phyloP scores from a whole-genome alignment of 2,329 filamentous ascomycete genomes.

The Hypoxylon sp. region DNA sequence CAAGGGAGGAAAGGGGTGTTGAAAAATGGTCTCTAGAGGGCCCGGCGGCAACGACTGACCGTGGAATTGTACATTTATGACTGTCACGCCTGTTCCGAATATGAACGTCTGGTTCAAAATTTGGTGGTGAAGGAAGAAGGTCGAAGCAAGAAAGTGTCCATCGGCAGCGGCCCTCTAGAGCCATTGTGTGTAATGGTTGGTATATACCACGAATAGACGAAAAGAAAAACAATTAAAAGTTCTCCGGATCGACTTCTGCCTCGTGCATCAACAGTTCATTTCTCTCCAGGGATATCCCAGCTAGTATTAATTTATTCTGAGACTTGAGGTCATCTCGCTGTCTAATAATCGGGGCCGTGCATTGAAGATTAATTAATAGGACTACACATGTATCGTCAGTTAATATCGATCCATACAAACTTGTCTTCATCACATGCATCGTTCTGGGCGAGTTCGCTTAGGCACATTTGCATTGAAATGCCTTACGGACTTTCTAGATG shows the following conservation, averaged over 20 bases:
- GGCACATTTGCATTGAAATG: not conserved
- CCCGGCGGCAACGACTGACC: conserved; percentile 43
- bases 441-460: not conserved
- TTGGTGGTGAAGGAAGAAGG: conserved; percentile 35
- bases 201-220: conserved; percentile 53
- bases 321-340: not conserved
- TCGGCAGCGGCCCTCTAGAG: conserved; percentile 43
- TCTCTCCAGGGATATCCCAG: conserved; percentile 14
- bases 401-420: not conserved
- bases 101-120: conserved; percentile 45
- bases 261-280: conserved; percentile 1
- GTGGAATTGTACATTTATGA: conserved; percentile 52
- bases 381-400: not conserved
- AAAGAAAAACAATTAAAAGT: conserved; percentile 43
- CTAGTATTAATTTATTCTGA: conserved; percentile 21
- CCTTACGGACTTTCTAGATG: not conserved
- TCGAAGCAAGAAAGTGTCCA: conserved; percentile 32
- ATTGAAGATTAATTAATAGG: conserved; percentile 4
- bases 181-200: conserved; percentile 48
- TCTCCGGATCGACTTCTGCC: conserved; percentile 11
- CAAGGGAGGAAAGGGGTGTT: conserved; percentile 42
- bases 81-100: conserved; percentile 47
- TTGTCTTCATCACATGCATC: not conserved
- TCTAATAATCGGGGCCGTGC: not conserved
- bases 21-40: conserved; percentile 47